These are phyloP conservation scores for Hysterium pulicare DNA, from an alignment of 2,329 filamentous ascomycete genomes.

Conservation along the genomic window DNA sequence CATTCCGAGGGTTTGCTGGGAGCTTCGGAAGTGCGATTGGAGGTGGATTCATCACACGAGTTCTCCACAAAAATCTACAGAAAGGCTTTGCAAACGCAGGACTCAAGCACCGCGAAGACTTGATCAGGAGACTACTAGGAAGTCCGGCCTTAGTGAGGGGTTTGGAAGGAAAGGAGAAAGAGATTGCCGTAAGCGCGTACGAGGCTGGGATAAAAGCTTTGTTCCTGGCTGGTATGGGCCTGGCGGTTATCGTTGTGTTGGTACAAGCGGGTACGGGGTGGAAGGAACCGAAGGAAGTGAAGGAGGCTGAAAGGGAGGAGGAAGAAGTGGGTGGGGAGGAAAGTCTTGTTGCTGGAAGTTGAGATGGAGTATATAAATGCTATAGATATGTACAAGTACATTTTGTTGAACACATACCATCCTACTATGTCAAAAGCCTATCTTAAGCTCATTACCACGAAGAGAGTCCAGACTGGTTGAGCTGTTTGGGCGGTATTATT, in stretches of 20 bases:
- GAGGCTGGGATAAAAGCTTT: constrained; percentile 51
- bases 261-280: constrained; percentile 60
- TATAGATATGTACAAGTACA: no score
- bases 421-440: no score
- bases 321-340: constrained; percentile 15
- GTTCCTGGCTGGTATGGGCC: constrained; percentile 50
- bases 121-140: constrained; percentile 56
- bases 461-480: no score
- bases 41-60: constrained; percentile 69
- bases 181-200: constrained; percentile 54
- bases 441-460: no score
- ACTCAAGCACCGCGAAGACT: constrained; percentile 36
- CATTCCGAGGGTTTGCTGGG: constrained; percentile 77
- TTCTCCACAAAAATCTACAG: constrained; percentile 55
- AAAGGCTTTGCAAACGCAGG: constrained; percentile 52
- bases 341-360: constrained; percentile 16
- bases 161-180: constrained; percentile 48
- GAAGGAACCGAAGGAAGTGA: constrained; percentile 36
- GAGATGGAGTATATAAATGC: no score
- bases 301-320: constrained; percentile 2
- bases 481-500: no score
- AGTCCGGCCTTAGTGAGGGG: constrained; percentile 55
- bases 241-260: constrained; percentile 49
- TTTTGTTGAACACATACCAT: no score
- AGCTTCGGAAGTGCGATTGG: constrained; percentile 78